A percentile compares a stretch with the other conserved stretches of the same genome.
Evolutionary conservation across 139 green algal species (phyloP).

Genomic region (Chlorella sp.): DNA sequence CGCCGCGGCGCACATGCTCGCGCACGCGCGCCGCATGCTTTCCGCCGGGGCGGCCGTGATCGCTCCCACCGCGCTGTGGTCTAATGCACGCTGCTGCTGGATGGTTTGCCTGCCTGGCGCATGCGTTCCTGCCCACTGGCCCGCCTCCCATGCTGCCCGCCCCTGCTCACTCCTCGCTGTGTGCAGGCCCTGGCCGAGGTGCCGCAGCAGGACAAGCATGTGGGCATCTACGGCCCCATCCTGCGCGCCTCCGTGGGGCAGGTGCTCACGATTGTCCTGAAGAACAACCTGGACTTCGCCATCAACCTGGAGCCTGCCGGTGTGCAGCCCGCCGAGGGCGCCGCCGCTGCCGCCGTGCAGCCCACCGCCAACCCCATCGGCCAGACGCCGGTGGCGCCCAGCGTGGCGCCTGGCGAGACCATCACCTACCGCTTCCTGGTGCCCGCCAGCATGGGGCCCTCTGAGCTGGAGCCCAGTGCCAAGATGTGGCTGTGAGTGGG

Average conservation of each 20-base stretch:
- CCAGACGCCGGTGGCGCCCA: no score
- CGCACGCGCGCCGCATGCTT: not conserved
- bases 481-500: slow-evolving; percentile 46
- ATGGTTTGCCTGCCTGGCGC: no score
- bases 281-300: slow-evolving; percentile 47
- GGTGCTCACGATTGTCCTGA: slow-evolving; percentile 44
- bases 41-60: not conserved
- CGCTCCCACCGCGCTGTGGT: not conserved
- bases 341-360: not conserved
- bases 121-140: not conserved
- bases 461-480: not conserved
- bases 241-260: slow-evolving; percentile 40
- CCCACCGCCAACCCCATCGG: not conserved
- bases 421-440: slow-evolving; percentile 38
- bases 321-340: not conserved
- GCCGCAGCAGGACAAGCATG: slow-evolving; percentile 1
- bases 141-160: not conserved
- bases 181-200: not conserved
- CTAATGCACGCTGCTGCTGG: no score
- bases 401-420: slow-evolving; percentile 2
- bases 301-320: slow-evolving; percentile 44
- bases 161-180: not conserved
- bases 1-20: not conserved
- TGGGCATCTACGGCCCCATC: slow-evolving; percentile 28
- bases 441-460: slow-evolving; percentile 6